These are phyloP conservation scores for Geotrichum aggregatum DNA, from an alignment of 1,139 yeast species.

Conservation along the genomic window DNA sequence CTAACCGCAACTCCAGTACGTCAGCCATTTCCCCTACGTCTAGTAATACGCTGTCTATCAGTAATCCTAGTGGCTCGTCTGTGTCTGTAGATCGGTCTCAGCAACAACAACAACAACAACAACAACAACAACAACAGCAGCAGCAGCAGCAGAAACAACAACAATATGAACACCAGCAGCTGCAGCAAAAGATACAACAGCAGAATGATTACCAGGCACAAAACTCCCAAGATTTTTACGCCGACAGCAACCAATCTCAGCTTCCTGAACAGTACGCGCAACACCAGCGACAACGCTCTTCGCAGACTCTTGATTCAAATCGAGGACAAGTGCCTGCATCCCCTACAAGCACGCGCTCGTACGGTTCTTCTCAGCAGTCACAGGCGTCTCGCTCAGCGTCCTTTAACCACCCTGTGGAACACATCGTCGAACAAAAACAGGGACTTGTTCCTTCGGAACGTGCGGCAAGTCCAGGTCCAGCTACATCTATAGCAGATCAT, in stretches of 20 bases:
- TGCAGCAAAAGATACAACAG: background rate
- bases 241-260: background rate
- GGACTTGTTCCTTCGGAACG: too few relatives aligned
- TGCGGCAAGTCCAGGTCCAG: background rate
- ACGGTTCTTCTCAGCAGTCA: background rate
- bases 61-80: background rate
- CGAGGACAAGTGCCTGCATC: background rate
- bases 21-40: background rate
- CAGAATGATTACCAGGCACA: background rate
- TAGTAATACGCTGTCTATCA: background rate
- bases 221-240: background rate
- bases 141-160: background rate
- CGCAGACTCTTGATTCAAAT: background rate
- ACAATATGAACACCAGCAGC: background rate
- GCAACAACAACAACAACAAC: slow-evolving; percentile 6
- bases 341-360: background rate
- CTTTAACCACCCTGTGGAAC: background rate
- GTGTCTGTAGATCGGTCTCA: slow-evolving; percentile 1
- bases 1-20: slow-evolving; percentile 18
- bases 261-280: background rate
- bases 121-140: background rate
- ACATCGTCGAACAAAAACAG: background rate
- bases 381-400: background rate
- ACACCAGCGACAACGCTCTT: background rate
- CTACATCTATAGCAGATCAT: background rate